phyloP scores from a whole-genome alignment of 169 alveolate genomes.

The Eimeria praecox region DNA sequence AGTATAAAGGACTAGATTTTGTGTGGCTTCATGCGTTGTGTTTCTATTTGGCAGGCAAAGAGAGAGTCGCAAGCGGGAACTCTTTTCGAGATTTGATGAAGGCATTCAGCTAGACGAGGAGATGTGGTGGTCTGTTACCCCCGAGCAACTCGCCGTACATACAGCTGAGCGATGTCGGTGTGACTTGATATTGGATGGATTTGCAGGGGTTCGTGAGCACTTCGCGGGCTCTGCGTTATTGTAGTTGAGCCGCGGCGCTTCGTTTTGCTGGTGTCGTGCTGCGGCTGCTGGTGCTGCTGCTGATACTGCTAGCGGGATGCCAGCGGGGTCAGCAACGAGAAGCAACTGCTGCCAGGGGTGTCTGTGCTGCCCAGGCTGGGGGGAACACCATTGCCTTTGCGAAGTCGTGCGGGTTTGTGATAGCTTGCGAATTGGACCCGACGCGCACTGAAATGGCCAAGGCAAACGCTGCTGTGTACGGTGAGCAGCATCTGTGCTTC shows the following conservation, averaged over 20 bases:
- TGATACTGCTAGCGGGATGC: neutral
- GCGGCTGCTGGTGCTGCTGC: neutral
- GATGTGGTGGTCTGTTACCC: conserved; percentile 82
- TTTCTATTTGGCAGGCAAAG: conserved; percentile 15
- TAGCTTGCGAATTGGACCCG: conserved; percentile 64
- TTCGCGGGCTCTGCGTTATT: neutral
- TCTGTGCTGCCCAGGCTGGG: conserved; percentile 56
- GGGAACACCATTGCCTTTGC: conserved; percentile 77
- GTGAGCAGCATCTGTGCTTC: conserved; percentile 13
- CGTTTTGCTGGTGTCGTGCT: neutral
- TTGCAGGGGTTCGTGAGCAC: conserved; percentile 72
- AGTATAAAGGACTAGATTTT: neutral
- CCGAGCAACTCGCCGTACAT: conserved; percentile 79
- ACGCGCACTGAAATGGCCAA: conserved; percentile 35
- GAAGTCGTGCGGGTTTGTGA: conserved; percentile 64
- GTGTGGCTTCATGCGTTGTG: neutral
- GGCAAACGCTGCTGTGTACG: conserved; percentile 70
- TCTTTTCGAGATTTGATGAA: conserved; percentile 71
- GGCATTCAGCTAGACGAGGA: conserved; percentile 81
- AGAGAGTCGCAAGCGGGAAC: conserved; percentile 33
- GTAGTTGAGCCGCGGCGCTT: neutral
- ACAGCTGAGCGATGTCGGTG: conserved; percentile 81
- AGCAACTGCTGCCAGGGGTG: neutral
- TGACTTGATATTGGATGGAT: conserved; percentile 69
- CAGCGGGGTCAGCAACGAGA: neutral